These are phyloP conservation scores for Cladosporium halotolerans DNA, from an alignment of 2,329 filamentous ascomycete genomes.

Conservation along the genomic window DNA sequence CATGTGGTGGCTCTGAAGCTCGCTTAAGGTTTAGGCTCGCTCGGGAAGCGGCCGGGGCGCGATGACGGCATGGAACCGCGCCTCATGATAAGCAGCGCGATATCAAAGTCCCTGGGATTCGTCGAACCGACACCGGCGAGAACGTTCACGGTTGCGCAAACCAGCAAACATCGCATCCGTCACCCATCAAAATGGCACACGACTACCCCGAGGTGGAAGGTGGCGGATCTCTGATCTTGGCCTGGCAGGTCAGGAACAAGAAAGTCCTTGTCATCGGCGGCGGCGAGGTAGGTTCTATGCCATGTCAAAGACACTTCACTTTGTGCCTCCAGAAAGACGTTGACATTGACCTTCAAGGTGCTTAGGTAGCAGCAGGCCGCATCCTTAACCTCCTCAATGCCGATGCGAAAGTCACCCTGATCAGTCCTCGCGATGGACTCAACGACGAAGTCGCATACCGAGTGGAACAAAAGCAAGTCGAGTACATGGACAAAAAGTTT, in stretches of 20 bases:
- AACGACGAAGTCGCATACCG: slow-evolving; percentile 85
- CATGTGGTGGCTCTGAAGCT: neutral
- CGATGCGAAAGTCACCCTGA: slow-evolving; percentile 81
- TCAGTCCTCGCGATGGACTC: slow-evolving; percentile 72
- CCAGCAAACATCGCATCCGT: neutral
- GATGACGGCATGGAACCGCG: neutral
- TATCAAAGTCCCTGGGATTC: neutral
- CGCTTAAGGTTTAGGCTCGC: neutral
- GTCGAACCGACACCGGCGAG: too few species aligned
- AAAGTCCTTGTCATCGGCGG: slow-evolving; percentile 88
- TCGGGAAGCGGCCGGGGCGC: neutral
- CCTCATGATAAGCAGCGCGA: slow-evolving; percentile 3
- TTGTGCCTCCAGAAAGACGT: neutral
- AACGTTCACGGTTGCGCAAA: too few species aligned
- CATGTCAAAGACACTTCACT: neutral
- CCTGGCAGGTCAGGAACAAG: slow-evolving; percentile 91
- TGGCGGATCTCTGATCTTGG: slow-evolving; percentile 86
- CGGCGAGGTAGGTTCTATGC: slow-evolving; percentile 64
- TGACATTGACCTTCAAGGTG: slow-evolving; percentile 20
- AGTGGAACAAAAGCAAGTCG: slow-evolving; percentile 66
- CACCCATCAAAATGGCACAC: slow-evolving; percentile 2
- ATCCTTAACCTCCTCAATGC: slow-evolving; percentile 93
- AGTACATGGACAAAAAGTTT: slow-evolving; percentile 77
- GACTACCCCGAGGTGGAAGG: slow-evolving; percentile 74
- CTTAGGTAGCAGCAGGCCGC: slow-evolving; percentile 85